phyloP scores from a whole-genome alignment of 768 basidiomycete genomes.

The Mycena capillaripes region DNA sequence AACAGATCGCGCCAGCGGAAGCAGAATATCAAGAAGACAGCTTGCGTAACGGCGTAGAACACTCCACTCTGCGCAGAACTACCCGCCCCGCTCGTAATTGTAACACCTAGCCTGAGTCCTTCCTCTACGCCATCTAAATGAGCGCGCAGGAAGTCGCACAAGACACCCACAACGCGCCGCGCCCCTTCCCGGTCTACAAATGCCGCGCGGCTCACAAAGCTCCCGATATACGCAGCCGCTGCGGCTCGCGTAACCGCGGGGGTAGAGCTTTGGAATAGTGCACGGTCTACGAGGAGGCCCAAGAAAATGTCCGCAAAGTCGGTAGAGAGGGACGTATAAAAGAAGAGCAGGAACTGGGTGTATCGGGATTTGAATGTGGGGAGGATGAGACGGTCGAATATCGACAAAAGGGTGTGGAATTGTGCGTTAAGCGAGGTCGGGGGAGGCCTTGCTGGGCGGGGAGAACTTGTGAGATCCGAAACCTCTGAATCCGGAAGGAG shows the following conservation, averaged over 20 bases:
- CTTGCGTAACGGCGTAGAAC: conserved; percentile 94
- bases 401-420: conserved; percentile 90
- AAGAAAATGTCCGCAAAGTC: conserved; percentile 94
- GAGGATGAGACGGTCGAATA: conserved; percentile 94
- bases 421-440: conserved; percentile 64
- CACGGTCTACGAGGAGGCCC: conserved; percentile 93
- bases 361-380: conserved; percentile 98
- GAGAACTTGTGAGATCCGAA: conserved; percentile 23
- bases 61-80: conserved; percentile 68
- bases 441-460: conserved; percentile 33
- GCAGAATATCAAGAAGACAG: conserved; percentile 96
- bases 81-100: conserved; percentile 44
- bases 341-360: conserved; percentile 97
- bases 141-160: conserved; percentile 87
- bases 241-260: conserved; percentile 90
- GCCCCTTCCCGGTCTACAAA: conserved; percentile 86
- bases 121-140: conserved; percentile 83
- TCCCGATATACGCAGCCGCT: conserved; percentile 94
- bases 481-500: conserved; percentile 39
- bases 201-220: conserved; percentile 90
- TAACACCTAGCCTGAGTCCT: conserved; percentile 53
- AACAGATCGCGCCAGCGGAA: conserved; percentile 95
- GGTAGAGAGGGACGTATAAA: conserved; percentile 91
- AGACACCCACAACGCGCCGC: conserved; percentile 79
- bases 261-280: conserved; percentile 69